A percentile compares a stretch with the other conserved stretches of the same genome.
phyloP scores from a whole-genome alignment of 2,329 filamentous ascomycete genomes.

The Sclerotiophoma versabilis region DNA sequence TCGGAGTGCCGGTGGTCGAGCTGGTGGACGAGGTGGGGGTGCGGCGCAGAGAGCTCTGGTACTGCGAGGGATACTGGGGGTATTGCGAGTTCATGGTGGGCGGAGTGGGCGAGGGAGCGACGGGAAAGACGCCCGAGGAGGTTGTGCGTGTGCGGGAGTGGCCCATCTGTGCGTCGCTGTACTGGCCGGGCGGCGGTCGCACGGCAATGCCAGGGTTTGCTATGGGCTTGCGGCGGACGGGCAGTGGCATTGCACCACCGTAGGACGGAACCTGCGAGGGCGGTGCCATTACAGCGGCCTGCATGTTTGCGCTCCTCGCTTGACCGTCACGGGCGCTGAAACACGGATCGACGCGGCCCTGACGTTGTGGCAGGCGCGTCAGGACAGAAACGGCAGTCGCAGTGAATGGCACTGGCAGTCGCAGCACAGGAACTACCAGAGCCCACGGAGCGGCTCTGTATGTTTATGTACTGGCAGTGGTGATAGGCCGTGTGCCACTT shows the following conservation, averaged over 20 bases:
- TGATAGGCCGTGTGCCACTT: conserved; percentile 27
- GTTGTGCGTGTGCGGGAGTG: conserved; percentile 49
- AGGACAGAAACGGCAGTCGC: conserved; percentile 24
- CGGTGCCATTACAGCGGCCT: conserved; percentile 36
- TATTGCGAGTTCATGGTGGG: conserved; percentile 42
- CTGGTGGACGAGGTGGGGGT: conserved; percentile 75
- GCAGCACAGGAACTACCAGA: conserved; percentile 10
- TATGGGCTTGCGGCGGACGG: conserved; percentile 46
- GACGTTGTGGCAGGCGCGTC: conserved; percentile 34
- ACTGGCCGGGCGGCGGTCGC: conserved; percentile 37
- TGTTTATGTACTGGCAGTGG: conserved; percentile 29
- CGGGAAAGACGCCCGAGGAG: conserved; percentile 47
- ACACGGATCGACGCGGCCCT: conserved; percentile 33
- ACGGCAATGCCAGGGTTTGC: conserved; percentile 41
- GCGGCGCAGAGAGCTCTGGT: conserved; percentile 54
- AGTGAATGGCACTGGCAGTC: conserved; percentile 11
- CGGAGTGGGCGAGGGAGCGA: conserved; percentile 30
- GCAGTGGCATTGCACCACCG: conserved; percentile 32
- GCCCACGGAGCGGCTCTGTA: conserved; percentile 17
- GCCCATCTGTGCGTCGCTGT: conserved; percentile 33
- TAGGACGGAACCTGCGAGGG: conserved; percentile 33
- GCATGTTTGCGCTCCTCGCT: conserved; percentile 35
- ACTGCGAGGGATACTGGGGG: conserved; percentile 43
- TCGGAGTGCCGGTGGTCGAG: conserved; percentile 60
- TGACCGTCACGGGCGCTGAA: conserved; percentile 29